Evolutionary conservation across 1,139 yeast genomes (phyloP).

Genomic region (Dujonia santamariae): DNA sequence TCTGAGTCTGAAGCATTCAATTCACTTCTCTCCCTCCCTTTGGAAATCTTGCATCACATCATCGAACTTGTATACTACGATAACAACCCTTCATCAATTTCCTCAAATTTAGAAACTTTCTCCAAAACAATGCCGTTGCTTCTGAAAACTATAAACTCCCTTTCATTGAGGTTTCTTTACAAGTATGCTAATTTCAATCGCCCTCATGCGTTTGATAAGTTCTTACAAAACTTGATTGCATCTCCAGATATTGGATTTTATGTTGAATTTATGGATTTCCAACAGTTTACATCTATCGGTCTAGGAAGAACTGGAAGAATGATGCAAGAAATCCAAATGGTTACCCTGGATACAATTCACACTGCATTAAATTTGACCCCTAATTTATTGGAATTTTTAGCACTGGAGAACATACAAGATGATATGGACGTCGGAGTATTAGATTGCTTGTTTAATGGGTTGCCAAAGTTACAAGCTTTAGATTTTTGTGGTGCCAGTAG

Average conservation of each 20-base stretch:
- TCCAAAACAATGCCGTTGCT: slow-evolving; percentile 39
- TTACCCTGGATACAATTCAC: slow-evolving; percentile 69
- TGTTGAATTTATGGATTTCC: slow-evolving; percentile 79
- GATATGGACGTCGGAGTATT: slow-evolving; percentile 69
- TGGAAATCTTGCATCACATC: slow-evolving; percentile 42
- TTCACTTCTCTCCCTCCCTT: slow-evolving; percentile 35
- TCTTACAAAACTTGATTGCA: slow-evolving; percentile 54
- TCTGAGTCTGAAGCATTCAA: too few relatives aligned
- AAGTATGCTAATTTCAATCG: slow-evolving; percentile 73
- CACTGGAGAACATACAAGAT: slow-evolving; percentile 81
- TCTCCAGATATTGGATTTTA: slow-evolving; percentile 56
- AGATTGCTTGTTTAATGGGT: slow-evolving; percentile 55
- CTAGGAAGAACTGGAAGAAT: slow-evolving; percentile 84
- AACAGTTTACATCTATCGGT: slow-evolving; percentile 87
- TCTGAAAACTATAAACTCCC: slow-evolving; percentile 32
- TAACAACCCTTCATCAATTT: slow-evolving; percentile 36
- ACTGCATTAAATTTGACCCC: slow-evolving; percentile 62
- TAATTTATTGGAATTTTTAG: slow-evolving; percentile 72
- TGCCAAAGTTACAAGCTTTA: slow-evolving; percentile 60
- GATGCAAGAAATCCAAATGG: slow-evolving; percentile 91
- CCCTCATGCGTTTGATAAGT: slow-evolving; percentile 77
- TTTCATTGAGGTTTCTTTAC: slow-evolving; percentile 46
- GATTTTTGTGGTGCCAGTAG: slow-evolving; percentile 92
- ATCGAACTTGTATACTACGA: slow-evolving; percentile 45
- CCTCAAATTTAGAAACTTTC: slow-evolving; percentile 41